Percentiles rank a stretch among this genome's conserved stretches.
Conservation (phyloP, 305 asterid genomes). For the Fraxinus paxiana region DNA sequence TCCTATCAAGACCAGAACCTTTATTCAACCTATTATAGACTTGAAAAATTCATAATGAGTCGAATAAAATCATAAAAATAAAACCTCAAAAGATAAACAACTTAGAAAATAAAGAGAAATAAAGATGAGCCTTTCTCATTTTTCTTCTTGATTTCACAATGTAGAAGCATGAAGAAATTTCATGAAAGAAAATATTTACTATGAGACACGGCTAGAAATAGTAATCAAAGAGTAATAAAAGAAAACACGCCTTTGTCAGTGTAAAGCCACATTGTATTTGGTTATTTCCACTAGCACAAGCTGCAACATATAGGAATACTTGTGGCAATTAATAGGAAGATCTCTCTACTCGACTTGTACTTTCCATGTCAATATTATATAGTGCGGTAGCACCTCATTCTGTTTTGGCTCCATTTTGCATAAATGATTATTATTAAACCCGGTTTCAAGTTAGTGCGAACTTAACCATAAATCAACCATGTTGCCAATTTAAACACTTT, state of each 20-base stretch:
- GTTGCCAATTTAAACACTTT: background rate
- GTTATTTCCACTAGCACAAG: background rate
- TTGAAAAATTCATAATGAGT: background rate
- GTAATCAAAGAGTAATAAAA: background rate
- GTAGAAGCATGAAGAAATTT: background rate
- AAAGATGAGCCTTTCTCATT: background rate
- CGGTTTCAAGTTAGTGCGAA: background rate
- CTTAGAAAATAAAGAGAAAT: background rate
- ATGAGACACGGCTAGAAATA: background rate
- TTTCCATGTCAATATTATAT: background rate
- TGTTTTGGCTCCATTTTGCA: background rate
- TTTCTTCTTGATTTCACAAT: background rate
- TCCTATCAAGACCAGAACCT: slow-evolving; percentile 31
- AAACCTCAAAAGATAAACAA: background rate
- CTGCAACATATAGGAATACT: background rate
- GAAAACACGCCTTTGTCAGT: background rate
- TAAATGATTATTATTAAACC: slow-evolving; percentile 4
- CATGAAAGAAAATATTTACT: background rate
- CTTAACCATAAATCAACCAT: background rate
- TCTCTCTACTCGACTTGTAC: background rate
- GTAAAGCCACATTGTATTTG: background rate
- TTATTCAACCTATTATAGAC: slow-evolving; percentile 31
- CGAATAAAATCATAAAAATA: background rate
- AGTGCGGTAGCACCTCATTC: background rate
- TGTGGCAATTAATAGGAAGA: background rate